Evolutionary conservation across 371 early-diverging fungal genomes (phyloP), one percentile per base, ranked within the genome.

Genomic region (Basidiobolus meristosporus): DNA sequence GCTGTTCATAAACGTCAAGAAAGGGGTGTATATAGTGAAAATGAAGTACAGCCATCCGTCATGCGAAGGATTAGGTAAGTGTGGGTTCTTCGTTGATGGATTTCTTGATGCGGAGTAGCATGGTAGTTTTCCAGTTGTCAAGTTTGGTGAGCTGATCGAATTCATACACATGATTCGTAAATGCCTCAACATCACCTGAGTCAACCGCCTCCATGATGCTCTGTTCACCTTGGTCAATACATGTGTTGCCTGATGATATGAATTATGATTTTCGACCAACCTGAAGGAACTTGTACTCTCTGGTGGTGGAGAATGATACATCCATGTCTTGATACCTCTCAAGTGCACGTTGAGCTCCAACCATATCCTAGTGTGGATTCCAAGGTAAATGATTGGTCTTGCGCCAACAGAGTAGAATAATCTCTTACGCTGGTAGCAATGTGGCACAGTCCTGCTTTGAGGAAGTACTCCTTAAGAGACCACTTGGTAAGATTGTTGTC

Each of bases 61-160:
- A n/a, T n/a, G n/a, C n/a, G n/a, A n/a, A n/a, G n/a, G 5, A 19
- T 43, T 47, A 65, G 18, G 60, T 59, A 37, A 65, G 45, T 40
- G 50, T 48, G 12, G 59, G 54, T 22, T 70, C 71, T 49, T 76
- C 73, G 28, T 59, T 66, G 36, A 93, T 73, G n/a, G 63, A 44
- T 53, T 88, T 88, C 67, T 92, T 96, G 54, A 90, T 78, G 42
- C 70, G 66, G 38, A 92, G 60, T 36, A 96, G 61, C 29, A 96
- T 63, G 35, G 72, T 69, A 11, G 91, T 92, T 59, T 92, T 93
- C 96, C 96, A 96, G 51, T 73, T 70, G 57, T 96, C 96, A 29
- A 96, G 60, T 56, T 82, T 83, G 12, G 83, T 77, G 42, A 90
- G 42, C 40, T 74, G 63, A 56, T 96, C 93, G 55, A 68, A 93